phyloP scores from a whole-genome alignment of 2,329 filamentous ascomycete genomes.

The Penicillium sclerotigenum region DNA sequence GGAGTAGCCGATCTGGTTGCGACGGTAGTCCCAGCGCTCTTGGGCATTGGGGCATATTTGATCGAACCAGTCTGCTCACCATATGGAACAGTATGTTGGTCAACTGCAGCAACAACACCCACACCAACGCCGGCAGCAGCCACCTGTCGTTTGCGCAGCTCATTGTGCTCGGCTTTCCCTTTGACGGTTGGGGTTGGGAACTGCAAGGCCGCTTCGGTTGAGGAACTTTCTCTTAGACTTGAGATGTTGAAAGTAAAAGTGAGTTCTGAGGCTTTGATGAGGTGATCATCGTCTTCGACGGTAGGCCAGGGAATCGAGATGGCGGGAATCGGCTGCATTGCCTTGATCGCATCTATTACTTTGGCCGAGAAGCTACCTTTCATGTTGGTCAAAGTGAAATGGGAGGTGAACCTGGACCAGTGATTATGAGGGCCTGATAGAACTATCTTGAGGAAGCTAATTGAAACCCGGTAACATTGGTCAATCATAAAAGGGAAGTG shows the following conservation, averaged over 20 bases:
- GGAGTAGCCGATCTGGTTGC: slow-evolving; percentile 51
- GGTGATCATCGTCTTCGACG: slow-evolving; percentile 1
- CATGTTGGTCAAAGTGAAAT: slow-evolving; percentile 65
- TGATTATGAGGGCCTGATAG: slow-evolving; percentile 51
- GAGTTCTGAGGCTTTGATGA: slow-evolving; percentile 5
- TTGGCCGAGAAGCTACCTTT: slow-evolving; percentile 54
- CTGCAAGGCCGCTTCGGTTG: slow-evolving; percentile 9
- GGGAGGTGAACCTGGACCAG: slow-evolving; percentile 55
- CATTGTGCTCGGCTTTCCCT: slow-evolving; percentile 22
- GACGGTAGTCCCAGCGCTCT: slow-evolving; percentile 58
- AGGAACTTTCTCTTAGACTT: slow-evolving; percentile 30
- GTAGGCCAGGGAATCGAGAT: slow-evolving; percentile 6
- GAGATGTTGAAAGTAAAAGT: background rate
- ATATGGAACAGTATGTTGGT: slow-evolving; percentile 49
- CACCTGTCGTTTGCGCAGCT: slow-evolving; percentile 33
- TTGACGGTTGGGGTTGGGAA: slow-evolving; percentile 30
- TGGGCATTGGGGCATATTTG: slow-evolving; percentile 61
- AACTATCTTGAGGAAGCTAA: slow-evolving; percentile 59
- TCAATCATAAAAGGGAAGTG: background rate
- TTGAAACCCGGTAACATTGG: background rate
- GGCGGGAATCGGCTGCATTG: slow-evolving; percentile 13
- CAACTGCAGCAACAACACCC: background rate
- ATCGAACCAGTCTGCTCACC: slow-evolving; percentile 54
- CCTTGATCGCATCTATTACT: slow-evolving; percentile 27
- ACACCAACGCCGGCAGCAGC: slow-evolving; percentile 9